Base-by-base conservation (phyloP, 192 early-diverging fungal species). In the Gaertneriomyces semiglobifer region DNA sequence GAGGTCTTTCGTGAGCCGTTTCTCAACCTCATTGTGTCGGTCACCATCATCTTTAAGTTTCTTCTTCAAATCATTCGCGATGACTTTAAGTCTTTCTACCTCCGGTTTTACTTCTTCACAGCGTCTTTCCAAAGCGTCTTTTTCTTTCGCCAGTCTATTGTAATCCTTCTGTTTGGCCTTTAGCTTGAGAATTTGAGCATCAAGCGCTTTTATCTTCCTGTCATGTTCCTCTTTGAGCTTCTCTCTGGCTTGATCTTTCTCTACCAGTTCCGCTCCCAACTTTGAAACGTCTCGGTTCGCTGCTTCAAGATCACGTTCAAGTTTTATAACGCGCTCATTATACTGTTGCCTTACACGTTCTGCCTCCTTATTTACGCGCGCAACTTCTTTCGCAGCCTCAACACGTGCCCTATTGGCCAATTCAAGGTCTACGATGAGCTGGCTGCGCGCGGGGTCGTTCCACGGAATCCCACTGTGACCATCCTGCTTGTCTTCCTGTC, bases 171-270 rank as follows among this genome's bases (percentile, higher is more conserved):
- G 44, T 19, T 66, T 69, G 41, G 59, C 20, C 58, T 79, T 81
- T n/a, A 65, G 43, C 62, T 83, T 83, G 39, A 38, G 5, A 14
- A 73, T 48, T 41, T 77, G 62, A 4, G 58, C 42, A 52, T 83
- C 81, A 9, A 70, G 45, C 5, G 18, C 12, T 55, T 81, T 81
- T 4, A 75, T 9, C 41, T 67, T 76, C 38, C 76, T 45, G 45
- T 83, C 81, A 44, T 73, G 45, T n/a, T 83, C 81, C 6, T 79
- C 79, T 54, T 75, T 78, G 6, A 75, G 6, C 40, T 65, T 73
- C 20, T 76, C 77, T 47, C 67, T 69, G 16, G 58, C 44, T 7
- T 46, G 48, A 7, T 71, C 66, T 39, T 65, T 68, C n/a, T 79
- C 80, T 18, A 63, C 55, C 6, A 72, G 9, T 20, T 73, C 74